phyloP scores from a whole-genome alignment of 306 rosid genomes.

The Fragaria nilgerrensis region DNA sequence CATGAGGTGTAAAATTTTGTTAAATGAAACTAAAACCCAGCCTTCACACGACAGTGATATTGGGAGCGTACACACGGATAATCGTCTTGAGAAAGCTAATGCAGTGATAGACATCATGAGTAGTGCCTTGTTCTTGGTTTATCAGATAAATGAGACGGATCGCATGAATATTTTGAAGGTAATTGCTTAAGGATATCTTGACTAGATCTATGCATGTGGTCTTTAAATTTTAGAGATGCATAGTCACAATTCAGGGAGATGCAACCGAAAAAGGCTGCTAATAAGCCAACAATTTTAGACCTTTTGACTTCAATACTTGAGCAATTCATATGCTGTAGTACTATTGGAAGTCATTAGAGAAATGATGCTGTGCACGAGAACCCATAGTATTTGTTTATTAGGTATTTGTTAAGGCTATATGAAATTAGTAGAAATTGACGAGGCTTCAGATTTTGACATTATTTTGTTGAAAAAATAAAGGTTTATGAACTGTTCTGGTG shows the following conservation, averaged over 20 bases:
- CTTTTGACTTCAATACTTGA: not conserved
- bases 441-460: not conserved
- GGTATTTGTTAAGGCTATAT: not conserved
- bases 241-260: not conserved
- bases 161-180: constrained; percentile 93
- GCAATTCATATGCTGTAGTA: not conserved
- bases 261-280: not conserved
- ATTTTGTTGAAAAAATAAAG: not conserved
- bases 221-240: not conserved
- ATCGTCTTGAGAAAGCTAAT: constrained; percentile 88
- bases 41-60: constrained; percentile 42
- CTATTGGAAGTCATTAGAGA: not conserved
- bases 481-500: not conserved
- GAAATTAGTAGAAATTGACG: not conserved
- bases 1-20: constrained; percentile 90
- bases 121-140: constrained; percentile 77
- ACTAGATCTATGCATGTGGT: constrained; percentile 12
- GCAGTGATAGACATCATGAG: constrained; percentile 95
- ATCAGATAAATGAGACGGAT: constrained; percentile 84
- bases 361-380: not conserved
- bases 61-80: constrained; percentile 45
- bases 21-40: constrained; percentile 79
- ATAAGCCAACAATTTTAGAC: not conserved
- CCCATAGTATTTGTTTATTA: not conserved
- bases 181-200: constrained; percentile 38